These are phyloP conservation scores for Metschnikowia lunata DNA, from an alignment of 805 yeast species.

Conservation along the genomic window DNA sequence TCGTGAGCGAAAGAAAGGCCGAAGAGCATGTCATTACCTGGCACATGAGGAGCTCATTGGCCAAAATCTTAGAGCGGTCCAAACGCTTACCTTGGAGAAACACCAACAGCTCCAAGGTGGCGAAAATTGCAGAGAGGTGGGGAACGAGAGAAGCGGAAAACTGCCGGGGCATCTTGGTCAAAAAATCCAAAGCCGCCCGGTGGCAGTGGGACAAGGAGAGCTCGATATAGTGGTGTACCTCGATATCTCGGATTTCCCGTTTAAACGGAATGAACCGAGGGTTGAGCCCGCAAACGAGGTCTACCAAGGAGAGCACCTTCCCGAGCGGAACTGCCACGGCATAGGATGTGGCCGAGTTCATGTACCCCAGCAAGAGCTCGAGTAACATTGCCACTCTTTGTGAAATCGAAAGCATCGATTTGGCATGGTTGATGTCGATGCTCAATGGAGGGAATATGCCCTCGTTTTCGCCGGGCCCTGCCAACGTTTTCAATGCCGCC, in stretches of 20 bases:
- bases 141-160: slow-evolving; percentile 42
- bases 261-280: slow-evolving; percentile 51
- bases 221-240: slow-evolving; percentile 41
- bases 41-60: too few species aligned
- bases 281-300: slow-evolving; percentile 53
- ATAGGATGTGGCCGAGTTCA: slow-evolving; percentile 49
- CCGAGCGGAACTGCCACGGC: slow-evolving; percentile 65
- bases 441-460: slow-evolving; percentile 43
- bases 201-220: slow-evolving; percentile 45
- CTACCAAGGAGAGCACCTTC: slow-evolving; percentile 45
- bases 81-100: slow-evolving; percentile 45
- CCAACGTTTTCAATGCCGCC: slow-evolving; percentile 35
- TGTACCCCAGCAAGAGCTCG: slow-evolving; percentile 36
- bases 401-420: slow-evolving; percentile 48
- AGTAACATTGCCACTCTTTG: slow-evolving; percentile 46
- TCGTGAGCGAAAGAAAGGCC: too few species aligned
- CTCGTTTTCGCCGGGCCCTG: slow-evolving; percentile 12
- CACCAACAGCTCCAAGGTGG: slow-evolving; percentile 53
- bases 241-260: slow-evolving; percentile 54
- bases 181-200: slow-evolving; percentile 39
- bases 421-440: slow-evolving; percentile 57
- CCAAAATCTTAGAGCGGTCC: too few species aligned
- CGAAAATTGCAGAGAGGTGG: slow-evolving; percentile 46
- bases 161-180: slow-evolving; percentile 38
- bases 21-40: too few species aligned